These are phyloP conservation scores for Phaeosphaeriaceae sp. DNA, from an alignment of 2,329 filamentous ascomycete genomes.

Conservation along the genomic window DNA sequence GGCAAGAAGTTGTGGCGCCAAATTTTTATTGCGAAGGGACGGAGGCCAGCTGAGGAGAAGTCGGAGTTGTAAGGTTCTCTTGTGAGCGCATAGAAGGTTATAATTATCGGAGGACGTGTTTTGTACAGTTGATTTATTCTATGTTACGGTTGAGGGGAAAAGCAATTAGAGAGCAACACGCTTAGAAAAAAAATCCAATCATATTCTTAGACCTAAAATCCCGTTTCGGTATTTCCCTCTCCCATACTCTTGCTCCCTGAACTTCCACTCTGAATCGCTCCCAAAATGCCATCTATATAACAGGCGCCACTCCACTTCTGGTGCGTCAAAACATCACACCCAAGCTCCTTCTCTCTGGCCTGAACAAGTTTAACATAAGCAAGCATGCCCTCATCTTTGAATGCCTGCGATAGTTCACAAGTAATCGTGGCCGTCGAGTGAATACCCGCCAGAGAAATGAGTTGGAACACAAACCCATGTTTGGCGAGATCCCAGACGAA, in stretches of 20 bases:
- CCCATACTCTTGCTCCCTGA: constrained; percentile 93
- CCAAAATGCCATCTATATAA: constrained; percentile 88
- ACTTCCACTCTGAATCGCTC: constrained; percentile 89
- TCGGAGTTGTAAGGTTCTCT: constrained; percentile 27
- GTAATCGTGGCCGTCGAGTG: constrained; percentile 69
- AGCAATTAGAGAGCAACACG: not conserved
- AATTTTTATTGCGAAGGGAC: constrained; percentile 60
- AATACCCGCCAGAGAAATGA: constrained; percentile 69
- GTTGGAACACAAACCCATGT: constrained; percentile 75
- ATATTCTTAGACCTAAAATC: constrained; percentile 13
- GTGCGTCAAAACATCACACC: constrained; percentile 91
- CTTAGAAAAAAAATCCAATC: not conserved
- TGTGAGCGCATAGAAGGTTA: too few species aligned
- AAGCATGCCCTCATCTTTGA: constrained; percentile 92
- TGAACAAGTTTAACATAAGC: constrained; percentile 97
- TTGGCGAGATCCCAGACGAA: constrained; percentile 97
- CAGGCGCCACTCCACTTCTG: constrained; percentile 82
- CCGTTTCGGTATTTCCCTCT: constrained; percentile 83
- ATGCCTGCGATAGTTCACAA: constrained; percentile 77
- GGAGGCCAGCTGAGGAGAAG: constrained; percentile 45
- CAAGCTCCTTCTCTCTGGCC: constrained; percentile 84
- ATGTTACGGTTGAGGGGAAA: not conserved
- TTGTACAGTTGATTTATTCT: not conserved
- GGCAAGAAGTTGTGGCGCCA: constrained; percentile 51
- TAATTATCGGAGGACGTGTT: too few species aligned